Conservation (phyloP, 768 basidiomycete genomes). For the Psilocybe cubensis region DNA sequence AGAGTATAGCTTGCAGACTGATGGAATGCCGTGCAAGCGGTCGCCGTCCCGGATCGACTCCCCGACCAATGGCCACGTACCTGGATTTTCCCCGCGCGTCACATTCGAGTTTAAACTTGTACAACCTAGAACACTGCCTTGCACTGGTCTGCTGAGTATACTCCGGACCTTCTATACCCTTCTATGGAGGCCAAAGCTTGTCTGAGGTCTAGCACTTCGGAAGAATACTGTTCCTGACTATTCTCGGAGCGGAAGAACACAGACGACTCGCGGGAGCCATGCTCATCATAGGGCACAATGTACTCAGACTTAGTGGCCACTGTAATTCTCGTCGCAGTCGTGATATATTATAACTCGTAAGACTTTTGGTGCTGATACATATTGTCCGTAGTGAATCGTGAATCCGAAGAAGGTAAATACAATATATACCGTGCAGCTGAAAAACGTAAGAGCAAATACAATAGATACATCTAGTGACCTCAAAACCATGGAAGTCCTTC, state of each 20-base stretch:
- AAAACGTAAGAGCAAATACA: neutral
- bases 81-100: constrained; percentile 7
- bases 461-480: neutral
- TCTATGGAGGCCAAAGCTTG: neutral
- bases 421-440: neutral
- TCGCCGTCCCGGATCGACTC: constrained; percentile 1
- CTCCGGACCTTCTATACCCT: constrained; percentile 8
- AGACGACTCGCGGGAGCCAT: too few species aligned
- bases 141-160: neutral
- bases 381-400: neutral
- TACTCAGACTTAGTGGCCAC: too few species aligned
- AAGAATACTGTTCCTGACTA: neutral
- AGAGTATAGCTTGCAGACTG: neutral
- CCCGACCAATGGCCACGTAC: constrained; percentile 8
- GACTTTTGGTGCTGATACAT: neutral
- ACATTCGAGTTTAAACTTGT: neutral
- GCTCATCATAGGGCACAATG: too few species aligned
- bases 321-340: neutral
- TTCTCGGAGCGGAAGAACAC: neutral
- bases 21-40: constrained; percentile 1
- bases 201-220: neutral
- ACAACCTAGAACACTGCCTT: constrained; percentile 3
- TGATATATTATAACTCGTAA: neutral
- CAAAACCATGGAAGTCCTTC: neutral
- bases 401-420: neutral